Percentiles rank a stretch among this genome's conserved stretches.
phyloP scores from a whole-genome alignment of 2,329 filamentous ascomycete species.

The Sarocladium brachiariae region DNA sequence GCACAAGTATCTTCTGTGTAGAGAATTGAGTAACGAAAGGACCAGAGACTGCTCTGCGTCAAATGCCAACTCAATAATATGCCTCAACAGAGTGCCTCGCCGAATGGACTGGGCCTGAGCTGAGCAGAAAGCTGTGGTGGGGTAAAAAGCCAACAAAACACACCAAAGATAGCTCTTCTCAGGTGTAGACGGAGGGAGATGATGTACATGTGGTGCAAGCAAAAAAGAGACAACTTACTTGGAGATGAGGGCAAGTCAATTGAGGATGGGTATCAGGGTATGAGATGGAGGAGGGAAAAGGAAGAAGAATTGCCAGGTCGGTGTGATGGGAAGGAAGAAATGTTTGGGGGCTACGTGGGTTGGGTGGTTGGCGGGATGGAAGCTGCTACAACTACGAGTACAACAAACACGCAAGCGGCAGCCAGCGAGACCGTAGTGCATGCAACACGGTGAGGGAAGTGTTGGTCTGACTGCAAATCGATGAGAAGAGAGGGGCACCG shows the following conservation, averaged over 20 bases:
- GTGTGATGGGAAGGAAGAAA: conserved; percentile 7
- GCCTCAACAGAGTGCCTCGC: neutral
- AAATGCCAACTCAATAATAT: neutral
- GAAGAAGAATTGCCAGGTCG: conserved; percentile 9
- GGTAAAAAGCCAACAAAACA: conserved; percentile 4
- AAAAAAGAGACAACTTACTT: neutral
- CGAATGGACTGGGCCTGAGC: neutral
- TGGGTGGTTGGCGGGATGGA: conserved; percentile 5
- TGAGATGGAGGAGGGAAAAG: conserved; percentile 10
- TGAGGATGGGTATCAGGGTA: conserved; percentile 1
- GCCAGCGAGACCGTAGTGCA: neutral
- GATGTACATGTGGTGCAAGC: neutral
- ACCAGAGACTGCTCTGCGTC: neutral
- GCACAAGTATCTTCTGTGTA: neutral
- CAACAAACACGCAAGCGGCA: neutral
- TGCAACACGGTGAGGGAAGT: neutral
- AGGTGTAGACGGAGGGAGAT: neutral
- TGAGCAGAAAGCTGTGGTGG: conserved; percentile 9
- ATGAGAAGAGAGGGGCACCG: neutral
- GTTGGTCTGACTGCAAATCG: neutral
- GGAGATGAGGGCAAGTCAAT: neutral
- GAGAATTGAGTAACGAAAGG: neutral
- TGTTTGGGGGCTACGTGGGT: conserved; percentile 2
- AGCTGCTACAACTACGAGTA: conserved; percentile 7
- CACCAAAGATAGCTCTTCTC: neutral